Conservation (phyloP, 176 grass and related monocot genomes). For the barley (Hordeum vulgare) region MorexV3_pseudomolecules_assembly NC_058519.1:637111909-637112408, state of each 20-base stretch:
- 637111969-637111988: not conserved
- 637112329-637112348: not conserved
- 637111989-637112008: not conserved
- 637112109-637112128: too few species aligned
- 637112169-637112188: too few species aligned
- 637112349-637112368: not conserved
- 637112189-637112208: too few species aligned
- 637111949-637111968: not conserved
- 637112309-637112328: rapidly evolving
- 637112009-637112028: not conserved
- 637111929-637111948: too few species aligned
- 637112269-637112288: too few species aligned
- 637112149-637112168: too few species aligned
- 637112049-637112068: not conserved
- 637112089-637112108: too few species aligned
- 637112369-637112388: not conserved
- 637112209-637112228: too few species aligned
- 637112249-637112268: not conserved
- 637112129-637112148: too few species aligned
- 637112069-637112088: not conserved
- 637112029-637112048: not conserved
- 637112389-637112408: too few species aligned
- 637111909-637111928: too few species aligned
- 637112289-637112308: not conserved
- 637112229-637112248: too few species aligned